phyloP scores from a whole-genome alignment of 2,329 filamentous ascomycete genomes.

The Colletotrichum eremochloae region DNA sequence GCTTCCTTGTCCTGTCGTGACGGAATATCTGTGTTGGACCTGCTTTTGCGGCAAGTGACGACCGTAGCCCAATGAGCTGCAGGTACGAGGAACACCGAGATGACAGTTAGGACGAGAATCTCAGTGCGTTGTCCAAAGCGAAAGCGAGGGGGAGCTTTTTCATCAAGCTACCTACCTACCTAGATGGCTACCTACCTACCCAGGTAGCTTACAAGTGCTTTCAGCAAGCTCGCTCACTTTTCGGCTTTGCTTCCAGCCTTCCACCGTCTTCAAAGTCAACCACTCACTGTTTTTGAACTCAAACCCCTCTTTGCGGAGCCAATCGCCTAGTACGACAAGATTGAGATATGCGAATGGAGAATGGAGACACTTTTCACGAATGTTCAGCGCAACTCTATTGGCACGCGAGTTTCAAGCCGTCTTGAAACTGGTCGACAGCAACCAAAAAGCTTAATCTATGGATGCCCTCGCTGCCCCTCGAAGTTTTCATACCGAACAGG shows the following conservation, averaged over 20 bases:
- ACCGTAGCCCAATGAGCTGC: conserved; percentile 15
- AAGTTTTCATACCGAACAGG: conserved; percentile 31
- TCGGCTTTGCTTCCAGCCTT: background rate
- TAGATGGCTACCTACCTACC: too few relatives aligned
- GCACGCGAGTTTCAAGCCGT: conserved; percentile 22
- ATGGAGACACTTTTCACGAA: conserved; percentile 4
- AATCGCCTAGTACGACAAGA: conserved; percentile 15
- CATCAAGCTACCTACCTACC: too few relatives aligned
- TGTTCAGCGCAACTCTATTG: conserved; percentile 26
- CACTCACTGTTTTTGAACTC: background rate
- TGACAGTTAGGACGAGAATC: conserved; percentile 1
- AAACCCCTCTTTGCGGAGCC: conserved; percentile 1
- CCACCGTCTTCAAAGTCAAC: background rate
- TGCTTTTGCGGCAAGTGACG: conserved; percentile 5
- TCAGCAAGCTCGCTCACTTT: background rate
- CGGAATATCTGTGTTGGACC: background rate
- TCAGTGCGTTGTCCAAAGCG: background rate
- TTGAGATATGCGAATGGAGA: conserved; percentile 22
- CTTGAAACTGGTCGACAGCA: conserved; percentile 21
- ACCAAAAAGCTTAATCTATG: conserved; percentile 21
- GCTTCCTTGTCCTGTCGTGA: conserved; percentile 5
- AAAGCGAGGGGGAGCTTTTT: background rate
- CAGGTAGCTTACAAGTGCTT: background rate
- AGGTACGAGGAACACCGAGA: background rate
- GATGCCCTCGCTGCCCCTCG: background rate